Conservation (phyloP, 2,329 filamentous ascomycete species). For the Diplodia sapinea region DNA sequence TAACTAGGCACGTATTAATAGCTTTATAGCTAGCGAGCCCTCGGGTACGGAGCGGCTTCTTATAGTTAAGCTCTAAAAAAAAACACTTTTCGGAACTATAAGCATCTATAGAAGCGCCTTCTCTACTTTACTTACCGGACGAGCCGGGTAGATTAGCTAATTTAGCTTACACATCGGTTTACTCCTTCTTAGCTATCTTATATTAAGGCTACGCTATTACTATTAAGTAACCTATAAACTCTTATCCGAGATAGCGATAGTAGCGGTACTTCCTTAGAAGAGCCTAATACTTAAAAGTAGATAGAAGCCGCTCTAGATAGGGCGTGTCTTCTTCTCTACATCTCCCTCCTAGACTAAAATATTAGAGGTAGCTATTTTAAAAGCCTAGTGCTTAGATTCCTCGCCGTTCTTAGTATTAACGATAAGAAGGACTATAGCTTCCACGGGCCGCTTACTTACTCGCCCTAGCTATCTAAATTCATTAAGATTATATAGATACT, state of each 20-base stretch:
- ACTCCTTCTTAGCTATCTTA: not conserved
- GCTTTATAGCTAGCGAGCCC: conserved; percentile 30
- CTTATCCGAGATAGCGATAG: not conserved
- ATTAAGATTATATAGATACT: conserved; percentile 38
- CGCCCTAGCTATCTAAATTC: conserved; percentile 34
- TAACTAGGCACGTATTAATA: conserved; percentile 33
- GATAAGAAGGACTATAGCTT: conserved; percentile 19
- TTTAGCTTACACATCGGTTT: not conserved
- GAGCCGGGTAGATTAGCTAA: conserved; percentile 5
- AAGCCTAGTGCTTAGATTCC: conserved; percentile 34
- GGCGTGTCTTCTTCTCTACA: conserved; percentile 34
- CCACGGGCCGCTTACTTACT: conserved; percentile 30
- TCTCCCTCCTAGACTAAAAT: conserved; percentile 35
- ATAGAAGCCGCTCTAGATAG: not conserved
- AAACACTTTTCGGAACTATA: conserved; percentile 33
- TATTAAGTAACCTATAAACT: not conserved
- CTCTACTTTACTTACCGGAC: conserved; percentile 34
- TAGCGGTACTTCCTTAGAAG: not conserved
- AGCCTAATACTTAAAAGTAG: not conserved
- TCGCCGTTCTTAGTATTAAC: conserved; percentile 34
- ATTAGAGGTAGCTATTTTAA: conserved; percentile 34
- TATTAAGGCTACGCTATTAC: not conserved
- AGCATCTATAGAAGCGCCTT: conserved; percentile 34
- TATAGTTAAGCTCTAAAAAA: conserved; percentile 34
- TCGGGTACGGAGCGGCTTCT: conserved; percentile 24